Evolutionary conservation across 768 basidiomycete species (phyloP), one percentile per base, ranked within the genome.

Genomic region (Suillus cothurnatus): DNA sequence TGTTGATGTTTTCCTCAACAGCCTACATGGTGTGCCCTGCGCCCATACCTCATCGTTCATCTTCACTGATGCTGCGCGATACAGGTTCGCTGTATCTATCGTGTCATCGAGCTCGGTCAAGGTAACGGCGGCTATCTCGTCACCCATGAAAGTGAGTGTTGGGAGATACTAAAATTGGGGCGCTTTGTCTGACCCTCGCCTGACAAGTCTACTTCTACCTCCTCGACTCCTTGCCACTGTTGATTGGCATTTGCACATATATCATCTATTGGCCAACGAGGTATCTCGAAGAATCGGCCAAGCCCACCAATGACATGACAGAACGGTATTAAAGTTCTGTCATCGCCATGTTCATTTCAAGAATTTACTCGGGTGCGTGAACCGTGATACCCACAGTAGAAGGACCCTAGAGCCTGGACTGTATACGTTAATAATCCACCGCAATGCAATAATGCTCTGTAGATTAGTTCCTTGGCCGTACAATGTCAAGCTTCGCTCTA

Each of bases 81-180:
- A 19, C 34, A 75, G 75, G 23, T 77, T 26, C 74, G 76, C 23
- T 72, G 72, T 43, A 52, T 73, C 28, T 77, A 77, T 61, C 77
- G 76, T 15, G 69, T 73, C 26, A 61, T 70, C 3, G 74, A 76
- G 61, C 11, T 69, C 32, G 69, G 53, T 4, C 63, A 73, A 36
- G 67, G 69, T 2, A 63, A 66, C 9, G 70, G 69, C 26, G 66
- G 71, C 1, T 72, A 71, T 60, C 62, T 77, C 4, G 1, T 55
- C 1, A 58, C 64, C 14, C 70, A 77, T 59, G 74, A 77, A 70
- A 70, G 73, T 71, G 19, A 11, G 62, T 38, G 11, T n/a, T 12
- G 3, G 15, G 21, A 23, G 12, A 26, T 34, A 23, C 31, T 5
- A 11, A 38, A 15, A 9, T 23, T 31, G 53, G n/a, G 39, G 59